A percentile compares a stretch with the other conserved stretches of the same genome.
Conservation (phyloP, 345 rosid species). For the Balakata baccata region DNA sequence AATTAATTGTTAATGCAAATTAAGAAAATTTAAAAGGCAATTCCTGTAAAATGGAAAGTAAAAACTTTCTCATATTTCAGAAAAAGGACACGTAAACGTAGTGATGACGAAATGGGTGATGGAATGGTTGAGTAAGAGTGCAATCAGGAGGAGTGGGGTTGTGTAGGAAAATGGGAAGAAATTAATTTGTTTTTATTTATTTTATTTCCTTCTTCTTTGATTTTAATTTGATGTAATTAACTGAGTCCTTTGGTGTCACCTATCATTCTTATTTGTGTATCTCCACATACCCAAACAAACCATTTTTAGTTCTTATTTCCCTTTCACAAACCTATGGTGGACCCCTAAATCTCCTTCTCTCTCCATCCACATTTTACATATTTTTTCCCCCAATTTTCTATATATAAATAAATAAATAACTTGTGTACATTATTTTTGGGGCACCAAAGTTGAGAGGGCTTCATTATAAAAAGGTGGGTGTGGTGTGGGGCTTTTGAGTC, state of each 20-base stretch:
- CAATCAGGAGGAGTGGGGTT: constrained; percentile 47
- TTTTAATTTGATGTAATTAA: background rate
- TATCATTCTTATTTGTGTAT: constrained; percentile 32
- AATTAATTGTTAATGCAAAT: too few relatives aligned
- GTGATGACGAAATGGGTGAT: constrained; percentile 71
- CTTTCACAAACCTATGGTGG: constrained; percentile 46
- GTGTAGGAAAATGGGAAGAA: constrained; percentile 46
- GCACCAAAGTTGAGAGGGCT: constrained; percentile 23
- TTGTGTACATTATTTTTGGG: background rate
- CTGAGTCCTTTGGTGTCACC: constrained; percentile 27
- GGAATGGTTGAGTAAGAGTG: constrained; percentile 72
- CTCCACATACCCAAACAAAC: constrained; percentile 34
- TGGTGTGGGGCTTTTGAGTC: constrained; percentile 36
- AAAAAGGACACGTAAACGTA: constrained; percentile 41
- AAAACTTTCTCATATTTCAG: too few relatives aligned
- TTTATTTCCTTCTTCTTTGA: background rate
- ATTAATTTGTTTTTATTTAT: constrained; percentile 10
- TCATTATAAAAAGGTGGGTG: constrained; percentile 44
- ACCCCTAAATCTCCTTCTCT: constrained; percentile 32
- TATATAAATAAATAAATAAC: background rate
- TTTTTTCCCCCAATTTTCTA: background rate
- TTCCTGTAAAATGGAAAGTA: too few relatives aligned
- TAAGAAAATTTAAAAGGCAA: too few relatives aligned
- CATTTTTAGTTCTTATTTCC: constrained; percentile 46
- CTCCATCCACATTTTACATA: background rate